Evolutionary conservation across 1,284 basidiomycete genomes (phyloP).

Genomic region (Hymenochaete sp.): DNA sequence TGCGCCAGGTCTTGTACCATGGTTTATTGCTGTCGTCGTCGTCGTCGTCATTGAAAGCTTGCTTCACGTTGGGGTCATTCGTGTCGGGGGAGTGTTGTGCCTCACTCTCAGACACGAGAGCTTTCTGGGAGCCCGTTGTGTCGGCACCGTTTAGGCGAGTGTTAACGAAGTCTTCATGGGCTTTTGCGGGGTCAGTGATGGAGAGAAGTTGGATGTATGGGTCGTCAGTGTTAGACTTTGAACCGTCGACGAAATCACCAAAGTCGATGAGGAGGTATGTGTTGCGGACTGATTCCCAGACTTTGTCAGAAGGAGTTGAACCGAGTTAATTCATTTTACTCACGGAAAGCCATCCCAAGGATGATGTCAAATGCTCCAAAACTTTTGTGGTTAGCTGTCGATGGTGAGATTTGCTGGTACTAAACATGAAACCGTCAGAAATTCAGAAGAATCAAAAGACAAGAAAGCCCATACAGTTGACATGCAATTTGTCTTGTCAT

Average conservation of each 20-base stretch:
- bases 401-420: slow-evolving; percentile 21
- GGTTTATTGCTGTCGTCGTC: too few relatives aligned
- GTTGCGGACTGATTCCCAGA: slow-evolving; percentile 18
- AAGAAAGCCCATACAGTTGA: slow-evolving; percentile 14
- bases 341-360: slow-evolving; percentile 23
- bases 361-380: slow-evolving; percentile 21
- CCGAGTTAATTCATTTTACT: slow-evolving; percentile 1
- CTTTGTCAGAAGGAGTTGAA: not conserved
- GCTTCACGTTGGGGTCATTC: slow-evolving; percentile 6
- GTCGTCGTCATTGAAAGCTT: too few relatives aligned
- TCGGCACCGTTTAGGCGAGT: slow-evolving; percentile 18
- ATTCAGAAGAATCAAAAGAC: not conserved
- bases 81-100: slow-evolving; percentile 14
- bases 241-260: slow-evolving; percentile 24
- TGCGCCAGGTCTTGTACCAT: slow-evolving; percentile 7
- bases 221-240: slow-evolving; percentile 17
- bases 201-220: slow-evolving; percentile 23
- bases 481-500: slow-evolving; percentile 13
- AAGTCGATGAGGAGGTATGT: slow-evolving; percentile 21
- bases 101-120: slow-evolving; percentile 16
- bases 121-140: slow-evolving; percentile 18
- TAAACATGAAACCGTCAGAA: slow-evolving; percentile 8
- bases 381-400: slow-evolving; percentile 7
- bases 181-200: slow-evolving; percentile 17
- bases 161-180: slow-evolving; percentile 22